phyloP scores from a whole-genome alignment of 2,329 filamentous ascomycete genomes.

The Talaromyces albobiverticillius region DNA sequence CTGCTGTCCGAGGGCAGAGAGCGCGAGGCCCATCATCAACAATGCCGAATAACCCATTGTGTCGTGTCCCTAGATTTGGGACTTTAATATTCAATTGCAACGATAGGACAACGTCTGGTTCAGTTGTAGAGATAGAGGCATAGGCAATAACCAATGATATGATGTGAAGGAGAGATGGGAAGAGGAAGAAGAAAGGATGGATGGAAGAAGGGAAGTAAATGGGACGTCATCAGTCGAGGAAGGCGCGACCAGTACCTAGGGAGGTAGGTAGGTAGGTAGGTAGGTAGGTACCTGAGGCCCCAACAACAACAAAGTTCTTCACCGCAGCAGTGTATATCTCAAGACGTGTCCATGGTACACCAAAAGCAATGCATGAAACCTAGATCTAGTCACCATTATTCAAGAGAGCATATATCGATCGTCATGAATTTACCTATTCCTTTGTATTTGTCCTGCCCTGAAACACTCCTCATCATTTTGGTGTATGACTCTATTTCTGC shows the following conservation, averaged over 20 bases:
- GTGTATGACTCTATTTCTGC: no score
- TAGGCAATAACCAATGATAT: background rate
- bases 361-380: no score
- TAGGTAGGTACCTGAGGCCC: background rate
- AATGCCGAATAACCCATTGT: conserved; percentile 1
- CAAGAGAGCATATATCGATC: no score
- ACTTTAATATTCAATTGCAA: background rate
- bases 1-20: conserved; percentile 20
- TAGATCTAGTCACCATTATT: background rate
- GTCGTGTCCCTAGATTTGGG: background rate
- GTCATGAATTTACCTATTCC: no score
- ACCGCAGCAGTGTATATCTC: background rate
- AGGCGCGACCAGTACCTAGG: background rate
- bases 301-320: background rate
- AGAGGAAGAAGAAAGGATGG: background rate
- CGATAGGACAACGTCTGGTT: background rate
- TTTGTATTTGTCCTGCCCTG: no score
- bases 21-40: conserved; percentile 21
- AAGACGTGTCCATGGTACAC: background rate
- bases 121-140: background rate
- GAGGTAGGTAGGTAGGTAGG: no score
- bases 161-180: background rate
- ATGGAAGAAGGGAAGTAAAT: background rate
- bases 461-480: no score
- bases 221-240: background rate